Evolutionary conservation across 495 filamentous ascomycete species (phyloP), one percentile per base, ranked within the genome.

Genomic region (Pyronema domesticum): DNA sequence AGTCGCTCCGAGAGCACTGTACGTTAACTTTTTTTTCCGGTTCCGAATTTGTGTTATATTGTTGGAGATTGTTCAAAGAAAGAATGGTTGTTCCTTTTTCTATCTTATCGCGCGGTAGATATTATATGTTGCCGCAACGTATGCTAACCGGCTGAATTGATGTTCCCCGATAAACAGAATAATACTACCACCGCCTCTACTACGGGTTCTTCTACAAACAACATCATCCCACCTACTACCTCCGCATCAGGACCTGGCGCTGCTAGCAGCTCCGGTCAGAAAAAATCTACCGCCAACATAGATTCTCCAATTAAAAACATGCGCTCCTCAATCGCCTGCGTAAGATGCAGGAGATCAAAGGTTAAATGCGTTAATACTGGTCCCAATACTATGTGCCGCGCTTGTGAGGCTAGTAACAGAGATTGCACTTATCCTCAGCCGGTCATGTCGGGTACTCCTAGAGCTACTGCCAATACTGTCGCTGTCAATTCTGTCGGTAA

Each of bases 371-470:
- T 86, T 70, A 94, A 94, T 69, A 73, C 72, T 61, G 85, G 85
- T 50, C 79, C 80, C 52, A 75, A 78, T 57, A 80, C 78, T 15
- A 81, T 77, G 18, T 94, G 86, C 69, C 79, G 82, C 55, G 81
- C 81, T 6, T 94, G 86, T 65, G 76, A 85, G 61, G 76, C 77
- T 52, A 80, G 80, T 43, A 81, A 82, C 44, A 77, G 85, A 62
- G 79, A 86, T 53, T 94, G 86, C 66, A 73, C 76, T 40, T 94
- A 89, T 67, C 81, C 79, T 13, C 67, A 75, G 11, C 80, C 83
- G 8, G 75, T 78, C 7, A 71, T 77, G 40, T 73, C 77, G 3
- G 73, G 74, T 15, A 68, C 70, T 51, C 71, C 76, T 17, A 69
- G 77, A 76, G 67, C 81, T 68, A 56, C 77, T 68, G 60, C 68